Percentiles rank a stretch among this genome's conserved stretches.
Conservation (phyloP, 306 rosid genomes). For the Mimosa pudica region DNA sequence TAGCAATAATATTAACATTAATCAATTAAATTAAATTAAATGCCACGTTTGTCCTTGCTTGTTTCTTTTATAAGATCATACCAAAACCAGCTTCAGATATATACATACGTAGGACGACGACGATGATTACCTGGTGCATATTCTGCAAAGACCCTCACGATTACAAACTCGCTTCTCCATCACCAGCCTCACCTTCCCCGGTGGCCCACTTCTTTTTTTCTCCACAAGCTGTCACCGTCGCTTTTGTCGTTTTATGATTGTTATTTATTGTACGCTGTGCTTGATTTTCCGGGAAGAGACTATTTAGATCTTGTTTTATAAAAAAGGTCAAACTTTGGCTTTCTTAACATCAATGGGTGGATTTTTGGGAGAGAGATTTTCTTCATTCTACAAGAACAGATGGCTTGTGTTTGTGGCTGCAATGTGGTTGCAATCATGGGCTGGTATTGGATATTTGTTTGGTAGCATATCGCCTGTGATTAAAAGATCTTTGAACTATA, state of each 20-base stretch:
- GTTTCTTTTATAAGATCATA: not conserved
- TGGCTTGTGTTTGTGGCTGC: conserved; percentile 95
- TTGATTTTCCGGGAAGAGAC: not conserved
- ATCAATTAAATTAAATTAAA: too few relatives aligned
- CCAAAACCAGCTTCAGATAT: not conserved
- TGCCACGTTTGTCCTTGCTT: not conserved
- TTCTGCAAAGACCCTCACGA: not conserved
- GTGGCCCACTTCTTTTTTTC: not conserved
- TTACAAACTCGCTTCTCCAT: not conserved
- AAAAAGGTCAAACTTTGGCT: not conserved
- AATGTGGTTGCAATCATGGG: conserved; percentile 98
- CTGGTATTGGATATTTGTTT: conserved; percentile 82
- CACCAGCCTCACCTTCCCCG: not conserved
- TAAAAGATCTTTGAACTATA: conserved; percentile 64
- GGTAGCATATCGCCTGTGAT: conserved; percentile 89
- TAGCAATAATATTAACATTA: not conserved
- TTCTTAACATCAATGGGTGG: conserved; percentile 39
- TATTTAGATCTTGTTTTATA: too few relatives aligned
- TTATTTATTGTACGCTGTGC: not conserved
- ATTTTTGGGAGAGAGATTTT: conserved; percentile 45
- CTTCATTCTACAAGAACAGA: conserved; percentile 54
- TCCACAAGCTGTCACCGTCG: not conserved
- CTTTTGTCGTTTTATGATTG: not conserved
- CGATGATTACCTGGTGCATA: not conserved
- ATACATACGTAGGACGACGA: not conserved